These are phyloP conservation scores for Trypanosoma caninum DNA, from an alignment of 208 protist species.

Conservation along the genomic window DNA sequence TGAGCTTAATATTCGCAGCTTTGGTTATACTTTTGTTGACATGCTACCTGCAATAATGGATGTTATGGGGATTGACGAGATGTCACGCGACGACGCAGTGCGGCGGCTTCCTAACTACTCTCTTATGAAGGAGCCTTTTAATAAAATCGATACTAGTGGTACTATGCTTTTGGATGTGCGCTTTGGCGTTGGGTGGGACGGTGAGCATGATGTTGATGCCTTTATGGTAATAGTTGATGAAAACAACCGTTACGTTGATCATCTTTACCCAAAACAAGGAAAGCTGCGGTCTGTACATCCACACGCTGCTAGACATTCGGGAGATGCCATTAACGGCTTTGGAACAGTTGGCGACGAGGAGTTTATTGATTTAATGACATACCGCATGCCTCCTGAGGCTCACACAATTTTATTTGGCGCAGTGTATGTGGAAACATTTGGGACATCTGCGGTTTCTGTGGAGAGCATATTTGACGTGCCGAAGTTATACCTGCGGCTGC, in stretches of 20 bases:
- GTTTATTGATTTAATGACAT: constrained; percentile 67
- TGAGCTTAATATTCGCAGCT: constrained; percentile 70
- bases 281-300: constrained; percentile 38
- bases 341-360: constrained; percentile 54
- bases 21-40: constrained; percentile 81
- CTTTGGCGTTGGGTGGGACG: constrained; percentile 75
- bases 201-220: constrained; percentile 77
- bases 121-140: constrained; percentile 36
- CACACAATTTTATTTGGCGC: constrained; percentile 57
- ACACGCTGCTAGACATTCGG: constrained; percentile 57
- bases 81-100: constrained; percentile 44
- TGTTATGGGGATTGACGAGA: constrained; percentile 46
- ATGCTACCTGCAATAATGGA: constrained; percentile 70
- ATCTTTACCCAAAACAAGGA: constrained; percentile 56
- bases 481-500: constrained; percentile 61
- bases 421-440: constrained; percentile 58
- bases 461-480: constrained; percentile 62
- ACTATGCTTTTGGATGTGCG: constrained; percentile 65
- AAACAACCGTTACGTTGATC: constrained; percentile 68
- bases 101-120: constrained; percentile 61
- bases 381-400: constrained; percentile 51
- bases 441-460: constrained; percentile 3
- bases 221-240: constrained; percentile 76
- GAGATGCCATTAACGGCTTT: constrained; percentile 55
- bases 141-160: constrained; percentile 18